Percentiles rank a stretch among this genome's conserved stretches.
phyloP scores from a whole-genome alignment of 2,329 filamentous ascomycete genomes.

The Colletotrichum noveboracense region DNA sequence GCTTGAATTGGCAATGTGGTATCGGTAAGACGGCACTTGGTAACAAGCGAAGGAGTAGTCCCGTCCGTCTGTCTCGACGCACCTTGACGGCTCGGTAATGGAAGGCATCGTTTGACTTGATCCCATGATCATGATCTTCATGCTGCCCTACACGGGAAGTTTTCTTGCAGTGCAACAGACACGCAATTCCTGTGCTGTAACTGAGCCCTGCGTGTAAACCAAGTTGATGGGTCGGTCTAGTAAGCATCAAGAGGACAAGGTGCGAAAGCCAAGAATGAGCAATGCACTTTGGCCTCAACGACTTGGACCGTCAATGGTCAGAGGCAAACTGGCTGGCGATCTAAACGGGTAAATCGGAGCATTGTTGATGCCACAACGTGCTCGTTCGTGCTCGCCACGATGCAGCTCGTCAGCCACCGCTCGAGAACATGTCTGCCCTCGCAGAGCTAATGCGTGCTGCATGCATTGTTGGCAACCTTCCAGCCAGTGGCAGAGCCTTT shows the following conservation, averaged over 20 bases:
- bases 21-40: neutral
- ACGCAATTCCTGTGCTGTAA: neutral
- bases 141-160: neutral
- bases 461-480: conserved; percentile 1
- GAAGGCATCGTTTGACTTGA: neutral
- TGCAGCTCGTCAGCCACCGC: neutral
- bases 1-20: neutral
- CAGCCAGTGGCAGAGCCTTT: neutral
- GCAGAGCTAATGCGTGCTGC: conserved; percentile 5
- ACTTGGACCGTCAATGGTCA: neutral
- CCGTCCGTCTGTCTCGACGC: neutral
- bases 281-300: neutral
- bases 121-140: neutral
- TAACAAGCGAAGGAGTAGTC: neutral
- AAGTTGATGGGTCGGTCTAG: neutral
- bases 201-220: neutral
- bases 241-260: neutral
- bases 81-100: neutral
- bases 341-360: neutral
- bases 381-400: conserved; percentile 1
- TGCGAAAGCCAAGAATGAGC: neutral
- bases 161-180: neutral
- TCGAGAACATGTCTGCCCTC: neutral
- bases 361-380: neutral
- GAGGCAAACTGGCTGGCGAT: neutral